These are phyloP conservation scores for Vitis vinifera DNA, from an alignment of 164 flowering plant genomes.

Conservation along the genomic window ASM3070453v1 NC_081814.1:4534501-4535000, in stretches of 20 bases:
- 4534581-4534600: no score
- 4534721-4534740: background rate
- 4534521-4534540: background rate
- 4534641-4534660: no score
- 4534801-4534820: background rate
- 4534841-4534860: conserved; percentile 2
- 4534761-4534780: conserved; percentile 2
- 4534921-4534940: no score
- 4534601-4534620: no score
- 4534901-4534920: no score
- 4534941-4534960: no score
- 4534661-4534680: no score
- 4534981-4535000: no score
- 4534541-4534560: background rate
- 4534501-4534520: conserved; percentile 4
- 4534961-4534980: no score
- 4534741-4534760: conserved; percentile 16
- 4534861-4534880: background rate
- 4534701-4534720: no score
- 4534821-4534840: background rate
- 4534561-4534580: background rate
- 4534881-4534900: conserved; percentile 3
- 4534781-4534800: background rate
- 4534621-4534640: no score
- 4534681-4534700: no score